A percentile compares a stretch with the other conserved stretches of the same genome.
phyloP scores from a whole-genome alignment of 148 eudicot species.

The Vaccinium vitisidaea region DNA sequence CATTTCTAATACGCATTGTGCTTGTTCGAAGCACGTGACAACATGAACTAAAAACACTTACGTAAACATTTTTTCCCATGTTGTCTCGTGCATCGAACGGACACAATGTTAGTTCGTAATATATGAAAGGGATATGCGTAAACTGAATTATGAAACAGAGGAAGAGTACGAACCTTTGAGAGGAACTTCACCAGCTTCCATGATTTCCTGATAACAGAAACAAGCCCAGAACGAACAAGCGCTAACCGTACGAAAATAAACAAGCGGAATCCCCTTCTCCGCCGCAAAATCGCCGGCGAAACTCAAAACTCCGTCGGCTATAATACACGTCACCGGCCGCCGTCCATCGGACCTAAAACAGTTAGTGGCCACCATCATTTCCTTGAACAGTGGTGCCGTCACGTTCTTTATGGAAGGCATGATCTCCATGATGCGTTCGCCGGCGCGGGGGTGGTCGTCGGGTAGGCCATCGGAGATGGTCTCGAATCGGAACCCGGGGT shows the following conservation, averaged over 20 bases:
- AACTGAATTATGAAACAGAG: neutral
- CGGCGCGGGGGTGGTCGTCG: conserved; percentile 32
- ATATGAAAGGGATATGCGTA: too few relatives aligned
- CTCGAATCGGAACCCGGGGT: conserved; percentile 21
- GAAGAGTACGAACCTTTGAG: neutral
- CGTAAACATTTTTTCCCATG: too few relatives aligned
- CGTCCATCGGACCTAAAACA: conserved; percentile 14
- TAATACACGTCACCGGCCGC: conserved; percentile 32
- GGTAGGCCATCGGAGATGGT: conserved; percentile 36
- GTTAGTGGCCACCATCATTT: conserved; percentile 17
- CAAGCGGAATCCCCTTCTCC: conserved; percentile 13
- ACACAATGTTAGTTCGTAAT: too few relatives aligned
- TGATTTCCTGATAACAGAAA: neutral
- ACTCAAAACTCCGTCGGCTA: conserved; percentile 34
- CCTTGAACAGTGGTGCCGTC: conserved; percentile 14
- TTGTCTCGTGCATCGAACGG: too few relatives aligned
- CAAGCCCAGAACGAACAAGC: conserved; percentile 1
- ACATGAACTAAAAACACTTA: too few relatives aligned
- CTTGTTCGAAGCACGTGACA: too few relatives aligned
- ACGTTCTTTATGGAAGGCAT: conserved; percentile 15
- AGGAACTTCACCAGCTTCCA: neutral
- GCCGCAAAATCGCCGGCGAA: conserved; percentile 24
- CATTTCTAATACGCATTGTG: too few relatives aligned
- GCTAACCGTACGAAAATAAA: neutral
- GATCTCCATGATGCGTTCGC: conserved; percentile 20